phyloP scores from a whole-genome alignment of 2,329 filamentous ascomycete species.

The Colletotrichum destructivum region DNA sequence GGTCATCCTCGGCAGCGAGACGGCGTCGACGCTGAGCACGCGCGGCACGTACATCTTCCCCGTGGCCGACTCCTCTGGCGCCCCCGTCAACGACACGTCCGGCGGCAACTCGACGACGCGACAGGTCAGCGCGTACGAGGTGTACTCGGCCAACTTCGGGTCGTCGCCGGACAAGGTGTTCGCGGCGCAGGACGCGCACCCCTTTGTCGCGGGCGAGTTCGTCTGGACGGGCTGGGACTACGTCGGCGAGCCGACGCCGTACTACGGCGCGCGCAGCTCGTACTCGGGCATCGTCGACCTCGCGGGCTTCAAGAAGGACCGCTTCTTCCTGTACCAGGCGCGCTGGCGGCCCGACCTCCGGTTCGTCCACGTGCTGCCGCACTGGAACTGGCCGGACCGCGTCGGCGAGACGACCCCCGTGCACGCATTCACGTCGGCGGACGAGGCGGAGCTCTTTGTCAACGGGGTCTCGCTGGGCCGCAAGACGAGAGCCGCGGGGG shows the following conservation, averaged over 20 bases:
- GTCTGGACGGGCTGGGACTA: constrained; percentile 69
- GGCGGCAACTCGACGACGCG: constrained; percentile 49
- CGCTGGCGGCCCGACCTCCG: constrained; percentile 64
- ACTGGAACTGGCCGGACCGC: constrained; percentile 66
- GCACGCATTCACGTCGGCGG: too few species aligned
- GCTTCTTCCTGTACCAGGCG: constrained; percentile 69
- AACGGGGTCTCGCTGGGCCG: too few species aligned
- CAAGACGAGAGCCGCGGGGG: too few species aligned
- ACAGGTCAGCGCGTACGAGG: constrained; percentile 66
- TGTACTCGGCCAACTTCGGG: constrained; percentile 64
- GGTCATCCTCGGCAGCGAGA: too few species aligned
- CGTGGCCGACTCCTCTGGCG: too few species aligned
- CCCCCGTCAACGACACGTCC: too few species aligned
- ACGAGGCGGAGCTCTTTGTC: too few species aligned
- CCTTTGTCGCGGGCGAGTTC: constrained; percentile 68
- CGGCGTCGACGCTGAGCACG: too few species aligned
- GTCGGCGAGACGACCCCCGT: too few species aligned
- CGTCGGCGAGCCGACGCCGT: constrained; percentile 66
- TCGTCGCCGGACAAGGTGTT: constrained; percentile 70
- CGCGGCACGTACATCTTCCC: too few species aligned
- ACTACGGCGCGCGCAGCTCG: constrained; percentile 62
- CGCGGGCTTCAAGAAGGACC: constrained; percentile 71
- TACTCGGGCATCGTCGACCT: constrained; percentile 54
- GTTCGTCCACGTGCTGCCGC: constrained; percentile 68
- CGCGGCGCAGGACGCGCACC: constrained; percentile 60